Base-by-base conservation (phyloP, 208 protist species). In the Sergeia podlipaevii region DNA sequence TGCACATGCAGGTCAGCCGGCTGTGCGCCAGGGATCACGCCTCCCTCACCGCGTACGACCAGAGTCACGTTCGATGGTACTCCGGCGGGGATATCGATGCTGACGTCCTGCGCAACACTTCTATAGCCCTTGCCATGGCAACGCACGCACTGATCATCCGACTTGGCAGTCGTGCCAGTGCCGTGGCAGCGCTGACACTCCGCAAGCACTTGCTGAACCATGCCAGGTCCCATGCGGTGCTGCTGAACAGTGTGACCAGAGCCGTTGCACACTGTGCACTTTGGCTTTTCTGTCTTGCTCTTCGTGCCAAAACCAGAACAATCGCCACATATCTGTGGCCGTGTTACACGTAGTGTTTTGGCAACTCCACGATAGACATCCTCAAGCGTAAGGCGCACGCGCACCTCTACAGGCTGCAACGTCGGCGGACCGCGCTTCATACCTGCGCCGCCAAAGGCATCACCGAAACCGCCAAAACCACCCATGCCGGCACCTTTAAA, bases 1-100 rank as follows among this genome's bases (percentile, higher is more conserved):
- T 99, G 82, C 27, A 99, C 83, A 49, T 99, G 85, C 45, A 99
- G 75, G 63, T 99, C 98, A n/a, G 97, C 98, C 10, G 98, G 77
- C 32, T 85, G 71, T 2, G 91, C 85, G 18, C 87, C 88, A 8
- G 96, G 96, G 46, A 95, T 89, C 34, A 93, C 79, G 18, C 98
- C 96, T 41, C 93, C 97, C 73, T 99, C 97, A 29, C 97, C 97
- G 20, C 75, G 65, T 45, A 99, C 97, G 8, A 89, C 81, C 44
- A 99, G 87, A 41, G 97, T 98, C 58, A 99, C 93, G 45, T 93
- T 89, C 32, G 97, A 65, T 21, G 88, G 84, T 76, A 99, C 98
- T 42, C 98, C 98, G 3, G 85, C 72, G 15, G 98, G 96, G 43
- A 99, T 92, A 29, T 98, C 82, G 28, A 99, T 87, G 45, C 95